Conservation (phyloP, 2,329 filamentous ascomycete species). For the Metarhizium sp. region DNA sequence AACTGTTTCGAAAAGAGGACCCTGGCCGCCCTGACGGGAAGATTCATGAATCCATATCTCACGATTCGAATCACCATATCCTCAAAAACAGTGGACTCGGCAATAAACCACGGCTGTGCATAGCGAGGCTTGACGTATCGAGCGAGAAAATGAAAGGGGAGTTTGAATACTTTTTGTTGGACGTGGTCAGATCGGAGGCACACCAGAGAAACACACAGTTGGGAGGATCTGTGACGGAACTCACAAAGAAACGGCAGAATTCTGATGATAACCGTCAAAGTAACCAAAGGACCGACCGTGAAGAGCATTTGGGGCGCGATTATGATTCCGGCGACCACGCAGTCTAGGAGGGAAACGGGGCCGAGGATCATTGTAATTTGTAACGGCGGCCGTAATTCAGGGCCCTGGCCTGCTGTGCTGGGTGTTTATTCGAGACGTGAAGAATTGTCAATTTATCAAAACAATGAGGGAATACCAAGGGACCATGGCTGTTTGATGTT, state of each 20-base stretch:
- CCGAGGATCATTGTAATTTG: conserved; percentile 54
- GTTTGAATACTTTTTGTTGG: conserved; percentile 1
- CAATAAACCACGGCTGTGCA: conserved; percentile 50
- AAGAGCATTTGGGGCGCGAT: conserved; percentile 63
- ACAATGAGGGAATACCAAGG: neutral
- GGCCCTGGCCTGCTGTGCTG: too few relatives aligned
- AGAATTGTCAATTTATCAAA: too few relatives aligned
- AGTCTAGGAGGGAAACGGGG: conserved; percentile 68
- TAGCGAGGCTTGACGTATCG: conserved; percentile 10
- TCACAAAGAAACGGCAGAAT: conserved; percentile 63
- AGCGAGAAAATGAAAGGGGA: conserved; percentile 4
- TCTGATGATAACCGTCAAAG: conserved; percentile 46
- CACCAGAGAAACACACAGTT: neutral
- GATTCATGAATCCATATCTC: conserved; percentile 64
- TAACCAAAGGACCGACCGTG: conserved; percentile 53
- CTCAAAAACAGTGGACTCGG: conserved; percentile 62
- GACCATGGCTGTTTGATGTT: neutral
- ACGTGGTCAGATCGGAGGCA: neutral
- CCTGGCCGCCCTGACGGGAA: conserved; percentile 58
- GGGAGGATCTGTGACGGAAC: conserved; percentile 9
- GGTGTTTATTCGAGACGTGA: neutral
- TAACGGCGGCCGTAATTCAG: neutral
- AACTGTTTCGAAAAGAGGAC: conserved; percentile 73
- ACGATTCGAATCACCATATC: conserved; percentile 71
- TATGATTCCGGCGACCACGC: conserved; percentile 61